Conservation (phyloP, 2,329 filamentous ascomycete genomes). For the Amesomyces nigricolor region DNA sequence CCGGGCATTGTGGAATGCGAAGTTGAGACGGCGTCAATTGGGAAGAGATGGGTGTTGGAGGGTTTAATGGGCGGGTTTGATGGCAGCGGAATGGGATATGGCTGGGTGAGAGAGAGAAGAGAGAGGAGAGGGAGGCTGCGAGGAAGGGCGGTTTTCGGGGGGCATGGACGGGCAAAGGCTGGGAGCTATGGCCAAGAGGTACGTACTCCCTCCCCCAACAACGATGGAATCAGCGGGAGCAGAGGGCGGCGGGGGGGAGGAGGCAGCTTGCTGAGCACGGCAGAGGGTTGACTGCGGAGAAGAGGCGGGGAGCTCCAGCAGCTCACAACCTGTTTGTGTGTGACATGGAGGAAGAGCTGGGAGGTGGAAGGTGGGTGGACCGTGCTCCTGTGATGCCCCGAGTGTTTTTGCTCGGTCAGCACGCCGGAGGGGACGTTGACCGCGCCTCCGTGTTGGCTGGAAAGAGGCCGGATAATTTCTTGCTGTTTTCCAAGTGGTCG, state of each 20-base stretch:
- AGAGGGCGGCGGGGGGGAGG: constrained; percentile 11
- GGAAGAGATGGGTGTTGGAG: constrained; percentile 6
- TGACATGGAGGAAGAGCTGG: constrained; percentile 2
- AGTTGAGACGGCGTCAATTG: constrained; percentile 28
- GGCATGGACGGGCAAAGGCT: constrained; percentile 27
- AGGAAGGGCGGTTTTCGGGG: constrained; percentile 22
- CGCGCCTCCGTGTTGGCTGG: not conserved
- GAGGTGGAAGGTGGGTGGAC: not conserved
- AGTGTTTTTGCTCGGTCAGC: not conserved
- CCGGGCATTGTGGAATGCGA: constrained; percentile 37
- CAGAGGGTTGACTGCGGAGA: constrained; percentile 15
- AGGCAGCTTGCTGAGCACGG: constrained; percentile 7
- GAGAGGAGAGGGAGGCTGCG: constrained; percentile 26
- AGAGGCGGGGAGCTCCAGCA: constrained; percentile 23
- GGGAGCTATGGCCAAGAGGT: constrained; percentile 26
- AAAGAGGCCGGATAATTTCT: no score
- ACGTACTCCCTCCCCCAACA: constrained; percentile 22
- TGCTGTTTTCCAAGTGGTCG: not conserved
- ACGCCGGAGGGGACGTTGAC: not conserved
- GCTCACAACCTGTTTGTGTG: constrained; percentile 11
- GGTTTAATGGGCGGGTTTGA: constrained; percentile 16
- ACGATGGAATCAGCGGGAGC: constrained; percentile 12
- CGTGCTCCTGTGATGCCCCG: no score
- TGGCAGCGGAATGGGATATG: constrained; percentile 17
- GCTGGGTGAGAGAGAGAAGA: constrained; percentile 23